phyloP scores from a whole-genome alignment of 2,329 filamentous ascomycete genomes.

The Proliferodiscus dingleyae region DNA sequence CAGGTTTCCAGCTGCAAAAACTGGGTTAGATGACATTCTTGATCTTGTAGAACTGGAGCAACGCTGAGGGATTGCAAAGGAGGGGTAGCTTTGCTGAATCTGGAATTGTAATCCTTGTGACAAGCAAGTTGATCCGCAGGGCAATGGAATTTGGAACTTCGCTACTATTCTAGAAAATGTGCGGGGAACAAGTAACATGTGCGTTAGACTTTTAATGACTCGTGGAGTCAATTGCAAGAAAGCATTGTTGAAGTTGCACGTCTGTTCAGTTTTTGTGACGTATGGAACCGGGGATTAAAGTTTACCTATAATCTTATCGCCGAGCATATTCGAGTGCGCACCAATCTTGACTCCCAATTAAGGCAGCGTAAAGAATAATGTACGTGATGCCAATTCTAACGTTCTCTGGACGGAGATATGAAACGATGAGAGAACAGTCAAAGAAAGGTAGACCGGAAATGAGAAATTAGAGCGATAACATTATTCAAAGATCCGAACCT shows the following conservation, averaged over 20 bases:
- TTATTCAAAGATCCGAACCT: not conserved
- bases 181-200: not conserved
- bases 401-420: not conserved
- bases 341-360: too few relatives aligned
- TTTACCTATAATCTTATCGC: too few relatives aligned
- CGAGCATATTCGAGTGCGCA: too few relatives aligned
- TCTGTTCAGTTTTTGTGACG: too few relatives aligned
- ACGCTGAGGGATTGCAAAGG: slow-evolving; percentile 34
- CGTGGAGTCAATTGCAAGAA: too few relatives aligned
- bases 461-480: not conserved
- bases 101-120: slow-evolving; percentile 2
- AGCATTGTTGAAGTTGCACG: too few relatives aligned
- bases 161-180: not conserved
- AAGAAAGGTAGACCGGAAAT: not conserved
- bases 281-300: too few relatives aligned
- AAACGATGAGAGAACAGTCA: not conserved
- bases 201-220: not conserved
- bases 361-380: too few relatives aligned
- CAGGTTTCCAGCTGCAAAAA: slow-evolving; percentile 51
- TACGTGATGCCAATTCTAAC: too few relatives aligned
- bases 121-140: not conserved
- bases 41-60: slow-evolving; percentile 23
- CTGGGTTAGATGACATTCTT: slow-evolving; percentile 20
- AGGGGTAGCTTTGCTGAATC: slow-evolving; percentile 33
- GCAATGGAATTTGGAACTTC: not conserved